Conservation (phyloP, 148 eudicot genomes). For the Pouteria glomerata region DNA sequence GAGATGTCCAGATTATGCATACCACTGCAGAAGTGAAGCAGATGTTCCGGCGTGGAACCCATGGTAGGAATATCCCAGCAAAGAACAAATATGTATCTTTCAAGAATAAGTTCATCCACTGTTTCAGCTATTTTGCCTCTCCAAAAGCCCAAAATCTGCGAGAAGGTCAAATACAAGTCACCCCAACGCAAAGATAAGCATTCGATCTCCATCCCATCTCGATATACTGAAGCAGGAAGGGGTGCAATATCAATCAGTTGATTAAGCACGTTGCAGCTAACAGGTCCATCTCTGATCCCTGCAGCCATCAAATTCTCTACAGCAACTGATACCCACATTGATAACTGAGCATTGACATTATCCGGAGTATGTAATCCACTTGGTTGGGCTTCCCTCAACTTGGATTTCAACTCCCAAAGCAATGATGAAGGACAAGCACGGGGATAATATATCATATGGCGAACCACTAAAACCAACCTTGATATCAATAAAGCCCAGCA, state of each 20-base stretch:
- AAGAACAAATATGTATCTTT: slow-evolving; percentile 80
- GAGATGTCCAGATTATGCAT: slow-evolving; percentile 36
- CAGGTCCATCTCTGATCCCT: slow-evolving; percentile 35
- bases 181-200: slow-evolving; percentile 40
- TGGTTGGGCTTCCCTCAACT: slow-evolving; percentile 49
- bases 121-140: slow-evolving; percentile 57
- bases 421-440: slow-evolving; percentile 71
- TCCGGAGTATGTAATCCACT: slow-evolving; percentile 27
- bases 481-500: slow-evolving; percentile 86
- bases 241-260: slow-evolving; percentile 83
- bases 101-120: slow-evolving; percentile 73
- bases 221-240: slow-evolving; percentile 45
- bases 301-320: slow-evolving; percentile 44
- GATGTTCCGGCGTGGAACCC: slow-evolving; percentile 32
- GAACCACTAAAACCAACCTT: slow-evolving; percentile 68
- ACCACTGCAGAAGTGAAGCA: slow-evolving; percentile 27
- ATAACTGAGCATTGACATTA: slow-evolving; percentile 29
- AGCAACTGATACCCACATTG: slow-evolving; percentile 60
- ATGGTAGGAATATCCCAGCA: slow-evolving; percentile 80
- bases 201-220: slow-evolving; percentile 26
- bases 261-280: slow-evolving; percentile 42
- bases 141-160: slow-evolving; percentile 62
- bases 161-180: slow-evolving; percentile 53
- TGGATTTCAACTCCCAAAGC: slow-evolving; percentile 70
- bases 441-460: slow-evolving; percentile 78